Evolutionary conservation across 345 rosid genomes (phyloP).

Genomic region (Raphanus sativus): DNA sequence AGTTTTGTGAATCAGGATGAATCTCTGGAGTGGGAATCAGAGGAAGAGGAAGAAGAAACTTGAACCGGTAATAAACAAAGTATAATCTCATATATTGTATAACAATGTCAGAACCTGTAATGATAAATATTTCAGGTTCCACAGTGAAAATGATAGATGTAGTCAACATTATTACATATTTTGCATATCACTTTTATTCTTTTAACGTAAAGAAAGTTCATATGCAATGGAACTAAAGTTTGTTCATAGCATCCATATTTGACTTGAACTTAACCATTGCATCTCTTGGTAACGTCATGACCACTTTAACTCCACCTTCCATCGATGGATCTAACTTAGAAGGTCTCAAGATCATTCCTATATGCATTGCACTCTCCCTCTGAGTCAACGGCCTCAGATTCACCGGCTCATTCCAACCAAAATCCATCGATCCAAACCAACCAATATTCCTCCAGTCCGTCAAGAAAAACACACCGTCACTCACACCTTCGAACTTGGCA

Average conservation of each 20-base stretch:
- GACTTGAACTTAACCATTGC: background rate
- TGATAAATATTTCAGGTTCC: background rate
- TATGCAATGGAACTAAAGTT: background rate
- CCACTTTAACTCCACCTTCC: background rate
- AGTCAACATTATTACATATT: background rate
- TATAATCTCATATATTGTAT: background rate
- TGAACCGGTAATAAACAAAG: slow-evolving; percentile 15
- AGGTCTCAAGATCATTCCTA: background rate
- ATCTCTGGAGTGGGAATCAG: slow-evolving; percentile 19
- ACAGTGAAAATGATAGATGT: background rate
- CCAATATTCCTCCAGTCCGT: slow-evolving; percentile 45
- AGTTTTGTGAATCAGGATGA: slow-evolving; percentile 30
- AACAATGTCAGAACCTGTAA: slow-evolving; percentile 6
- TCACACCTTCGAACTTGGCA: slow-evolving; percentile 19
- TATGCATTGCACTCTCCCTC: background rate
- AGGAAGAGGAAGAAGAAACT: slow-evolving; percentile 14
- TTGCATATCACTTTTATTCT: background rate
- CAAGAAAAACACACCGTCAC: slow-evolving; percentile 33
- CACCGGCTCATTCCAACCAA: slow-evolving; percentile 45
- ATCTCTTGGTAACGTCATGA: background rate
- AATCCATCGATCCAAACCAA: slow-evolving; percentile 34
- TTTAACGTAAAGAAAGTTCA: background rate
- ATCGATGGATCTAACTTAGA: slow-evolving; percentile 15
- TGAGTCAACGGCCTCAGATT: slow-evolving; percentile 35
- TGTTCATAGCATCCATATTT: background rate